These are phyloP conservation scores for Metschnikowia santaceciliae DNA, from an alignment of 805 yeast species.

Conservation along the genomic window DNA sequence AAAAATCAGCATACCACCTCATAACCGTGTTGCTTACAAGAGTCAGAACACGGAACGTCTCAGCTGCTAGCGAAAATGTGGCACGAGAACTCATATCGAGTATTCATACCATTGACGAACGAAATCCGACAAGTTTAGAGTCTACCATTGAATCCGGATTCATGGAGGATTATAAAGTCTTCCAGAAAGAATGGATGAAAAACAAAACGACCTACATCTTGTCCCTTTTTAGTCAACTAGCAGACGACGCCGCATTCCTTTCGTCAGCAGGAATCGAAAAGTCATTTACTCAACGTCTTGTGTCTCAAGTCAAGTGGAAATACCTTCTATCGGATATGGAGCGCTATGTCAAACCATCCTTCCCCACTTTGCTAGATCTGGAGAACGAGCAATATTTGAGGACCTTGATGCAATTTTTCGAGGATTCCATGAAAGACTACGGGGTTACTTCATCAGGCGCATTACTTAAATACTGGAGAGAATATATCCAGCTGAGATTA, in stretches of 20 bases:
- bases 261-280: conserved; percentile 8
- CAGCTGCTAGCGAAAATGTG: neutral
- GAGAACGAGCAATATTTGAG: neutral
- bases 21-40: neutral
- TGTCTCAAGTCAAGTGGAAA: conserved; percentile 26
- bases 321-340: conserved; percentile 27
- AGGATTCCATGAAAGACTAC: conserved; percentile 16
- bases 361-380: conserved; percentile 19
- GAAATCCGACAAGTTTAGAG: conserved; percentile 12
- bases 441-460: conserved; percentile 19
- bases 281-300: conserved; percentile 18
- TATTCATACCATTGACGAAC: conserved; percentile 14
- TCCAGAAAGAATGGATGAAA: conserved; percentile 18
- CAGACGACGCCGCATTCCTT: conserved; percentile 13
- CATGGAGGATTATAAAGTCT: conserved; percentile 13
- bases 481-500: conserved; percentile 1
- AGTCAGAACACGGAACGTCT: neutral
- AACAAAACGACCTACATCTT: conserved; percentile 10
- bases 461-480: conserved; percentile 27
- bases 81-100: conserved; percentile 2
- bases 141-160: conserved; percentile 12
- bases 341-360: conserved; percentile 15
- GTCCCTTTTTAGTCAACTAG: conserved; percentile 7
- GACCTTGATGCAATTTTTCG: conserved; percentile 16
- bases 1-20: neutral